Evolutionary conservation across 78 protist genomes (phyloP), one percentile per base, ranked within the genome.

Genomic region (Protostelium mycophagum): DNA sequence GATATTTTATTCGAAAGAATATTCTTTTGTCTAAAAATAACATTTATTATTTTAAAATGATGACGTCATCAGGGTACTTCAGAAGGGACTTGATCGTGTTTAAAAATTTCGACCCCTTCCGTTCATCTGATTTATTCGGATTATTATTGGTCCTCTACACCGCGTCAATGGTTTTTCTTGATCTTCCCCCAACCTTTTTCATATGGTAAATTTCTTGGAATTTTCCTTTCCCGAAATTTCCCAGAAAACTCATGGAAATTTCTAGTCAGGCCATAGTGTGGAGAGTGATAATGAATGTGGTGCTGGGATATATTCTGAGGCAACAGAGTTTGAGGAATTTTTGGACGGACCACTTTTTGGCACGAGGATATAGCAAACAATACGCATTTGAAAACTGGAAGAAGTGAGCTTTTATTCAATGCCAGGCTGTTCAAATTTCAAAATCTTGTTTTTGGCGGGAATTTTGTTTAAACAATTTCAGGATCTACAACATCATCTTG

Each of bases 331-430:
- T 36, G 34, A 36, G 1, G 37, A 88, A 91, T 87, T 94, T 88
- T 88, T 91, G 94, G 94, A 90, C 92, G 29, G 84, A 36, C 31
- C 91, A 86, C 51, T 91, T 73, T 87, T 34, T 34, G 16, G 16
- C 1, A 37, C 39, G 87, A n/a, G 90, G 90, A 31, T 37, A 83
- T 31, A 92, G 89, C 37, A 87, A 83, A 63, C 86, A 37, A 9
- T 9, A 1, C 51, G 94, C 96, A 35, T 94, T 94, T 38, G 94
- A 91, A 38, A 84, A 94, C 10, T 94, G 96, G 96, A 94, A 94
- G 85, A 89, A 85, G 96, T 93, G 89, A 37, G 83, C 84, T 38
- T 38, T 86, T 1, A 35, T 1, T 37, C 28, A 84, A 1, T 28
- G 28, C 51, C 83, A 35, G 63, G 28, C 1, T 1, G 31, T 31